Conservation (phyloP, 2,329 filamentous ascomycete genomes). For the Xylaria sp. region DNA sequence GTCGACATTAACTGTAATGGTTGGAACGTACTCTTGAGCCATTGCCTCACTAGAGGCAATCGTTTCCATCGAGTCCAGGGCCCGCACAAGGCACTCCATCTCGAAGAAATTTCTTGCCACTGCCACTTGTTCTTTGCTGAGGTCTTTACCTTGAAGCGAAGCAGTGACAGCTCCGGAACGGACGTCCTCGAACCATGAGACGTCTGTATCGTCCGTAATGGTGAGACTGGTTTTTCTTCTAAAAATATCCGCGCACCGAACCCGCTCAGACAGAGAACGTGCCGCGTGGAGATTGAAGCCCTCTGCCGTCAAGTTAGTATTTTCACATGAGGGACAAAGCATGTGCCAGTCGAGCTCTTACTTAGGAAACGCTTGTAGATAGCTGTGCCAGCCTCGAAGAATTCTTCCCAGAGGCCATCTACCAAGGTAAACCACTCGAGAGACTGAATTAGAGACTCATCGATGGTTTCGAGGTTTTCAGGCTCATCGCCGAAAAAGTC, state of each 20-base stretch:
- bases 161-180: conserved; percentile 37
- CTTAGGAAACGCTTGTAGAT: conserved; percentile 87
- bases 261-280: conserved; percentile 61
- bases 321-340: neutral
- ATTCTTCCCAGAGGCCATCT: conserved; percentile 75
- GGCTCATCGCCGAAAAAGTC: conserved; percentile 76
- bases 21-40: conserved; percentile 60
- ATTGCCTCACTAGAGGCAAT: conserved; percentile 67
- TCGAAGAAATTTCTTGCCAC: conserved; percentile 72
- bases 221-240: conserved; percentile 48
- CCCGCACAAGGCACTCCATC: conserved; percentile 72
- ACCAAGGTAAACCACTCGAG: conserved; percentile 87
- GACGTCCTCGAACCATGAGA: conserved; percentile 48
- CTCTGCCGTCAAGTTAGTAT: conserved; percentile 50
- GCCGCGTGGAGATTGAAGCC: conserved; percentile 64
- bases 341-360: conserved; percentile 60
- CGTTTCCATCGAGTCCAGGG: conserved; percentile 74
- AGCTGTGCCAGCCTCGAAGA: conserved; percentile 73
- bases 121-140: conserved; percentile 56
- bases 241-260: conserved; percentile 62
- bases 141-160: conserved; percentile 50
- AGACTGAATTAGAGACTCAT: conserved; percentile 78
- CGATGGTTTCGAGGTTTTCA: conserved; percentile 65
- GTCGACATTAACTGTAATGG: neutral
- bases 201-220: conserved; percentile 49